phyloP scores from a whole-genome alignment of 139 green algal genomes.

The Bryopsis sp. region DNA sequence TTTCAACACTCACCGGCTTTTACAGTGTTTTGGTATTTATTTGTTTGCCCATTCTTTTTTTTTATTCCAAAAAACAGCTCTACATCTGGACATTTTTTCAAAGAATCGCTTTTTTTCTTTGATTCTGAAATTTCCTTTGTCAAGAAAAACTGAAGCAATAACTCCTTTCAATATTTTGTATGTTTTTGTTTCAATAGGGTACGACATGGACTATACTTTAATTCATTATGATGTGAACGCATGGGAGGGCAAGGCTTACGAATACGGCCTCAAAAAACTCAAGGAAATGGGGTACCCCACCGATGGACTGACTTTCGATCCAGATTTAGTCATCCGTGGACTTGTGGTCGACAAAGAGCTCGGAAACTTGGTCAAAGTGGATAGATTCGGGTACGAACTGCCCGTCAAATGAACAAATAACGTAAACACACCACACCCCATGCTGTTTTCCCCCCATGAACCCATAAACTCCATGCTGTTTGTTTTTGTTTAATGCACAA shows the following conservation, averaged over 20 bases:
- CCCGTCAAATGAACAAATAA: not conserved
- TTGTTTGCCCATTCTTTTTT: too few species aligned
- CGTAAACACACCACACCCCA: too few species aligned
- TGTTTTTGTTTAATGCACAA: too few species aligned
- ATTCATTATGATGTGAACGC: slow-evolving; percentile 90
- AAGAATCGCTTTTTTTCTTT: not conserved
- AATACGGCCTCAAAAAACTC: slow-evolving; percentile 68
- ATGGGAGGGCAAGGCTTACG: slow-evolving; percentile 86
- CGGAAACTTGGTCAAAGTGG: slow-evolving; percentile 56
- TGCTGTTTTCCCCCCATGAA: too few species aligned
- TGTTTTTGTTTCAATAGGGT: too few species aligned
- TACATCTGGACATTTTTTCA: not conserved
- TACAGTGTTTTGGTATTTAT: too few species aligned
- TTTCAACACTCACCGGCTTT: too few species aligned
- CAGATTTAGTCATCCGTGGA: slow-evolving; percentile 72
- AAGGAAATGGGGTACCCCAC: slow-evolving; percentile 50
- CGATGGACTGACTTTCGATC: slow-evolving; percentile 82
- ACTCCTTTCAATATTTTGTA: too few species aligned
- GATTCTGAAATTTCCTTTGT: not conserved
- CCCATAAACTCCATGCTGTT: too few species aligned
- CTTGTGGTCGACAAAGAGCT: slow-evolving; percentile 51
- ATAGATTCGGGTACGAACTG: slow-evolving; percentile 41
- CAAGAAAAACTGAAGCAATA: too few species aligned
- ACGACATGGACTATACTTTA: slow-evolving; percentile 83
- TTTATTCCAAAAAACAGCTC: not conserved